Conservation (phyloP, 2,329 filamentous ascomycete species). For the Davidsoniella australis region DNA sequence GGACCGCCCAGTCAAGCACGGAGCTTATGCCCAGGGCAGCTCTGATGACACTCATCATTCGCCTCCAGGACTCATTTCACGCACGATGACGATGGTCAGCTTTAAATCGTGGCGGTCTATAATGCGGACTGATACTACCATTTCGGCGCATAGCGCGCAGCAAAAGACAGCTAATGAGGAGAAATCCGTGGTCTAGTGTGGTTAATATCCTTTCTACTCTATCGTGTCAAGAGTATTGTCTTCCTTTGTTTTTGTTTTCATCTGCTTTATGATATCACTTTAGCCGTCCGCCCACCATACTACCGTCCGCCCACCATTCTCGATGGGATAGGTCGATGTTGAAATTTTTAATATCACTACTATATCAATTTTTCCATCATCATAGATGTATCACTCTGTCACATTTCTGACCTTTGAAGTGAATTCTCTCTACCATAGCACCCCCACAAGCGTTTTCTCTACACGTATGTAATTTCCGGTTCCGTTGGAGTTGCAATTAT, state of each 20-base stretch:
- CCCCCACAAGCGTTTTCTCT: too few relatives aligned
- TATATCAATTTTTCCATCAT: too few relatives aligned
- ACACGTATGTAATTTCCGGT: too few relatives aligned
- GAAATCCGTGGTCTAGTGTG: background rate
- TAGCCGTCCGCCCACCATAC: too few relatives aligned
- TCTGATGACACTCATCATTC: constrained; percentile 27
- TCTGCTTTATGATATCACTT: background rate
- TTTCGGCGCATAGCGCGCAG: constrained; percentile 15
- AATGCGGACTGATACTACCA: constrained; percentile 25
- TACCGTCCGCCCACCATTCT: too few relatives aligned
- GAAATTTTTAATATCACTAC: too few relatives aligned
- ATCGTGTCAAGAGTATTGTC: background rate
- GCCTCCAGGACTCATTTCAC: constrained; percentile 22
- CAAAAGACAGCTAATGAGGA: background rate
- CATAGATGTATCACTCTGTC: too few relatives aligned
- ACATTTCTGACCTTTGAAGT: too few relatives aligned
- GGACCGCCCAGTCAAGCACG: constrained; percentile 31
- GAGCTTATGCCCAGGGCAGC: constrained; percentile 35
- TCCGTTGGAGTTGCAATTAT: too few relatives aligned
- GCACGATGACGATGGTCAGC: constrained; percentile 34
- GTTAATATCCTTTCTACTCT: background rate
- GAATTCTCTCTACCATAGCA: too few relatives aligned
- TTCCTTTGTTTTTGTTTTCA: background rate
- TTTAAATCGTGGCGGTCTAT: constrained; percentile 30
- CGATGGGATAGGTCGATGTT: too few relatives aligned